Percentiles rank a stretch among this genome's conserved stretches.
phyloP scores from a whole-genome alignment of 139 green algal genomes.

The Micractinium sp. region DNA sequence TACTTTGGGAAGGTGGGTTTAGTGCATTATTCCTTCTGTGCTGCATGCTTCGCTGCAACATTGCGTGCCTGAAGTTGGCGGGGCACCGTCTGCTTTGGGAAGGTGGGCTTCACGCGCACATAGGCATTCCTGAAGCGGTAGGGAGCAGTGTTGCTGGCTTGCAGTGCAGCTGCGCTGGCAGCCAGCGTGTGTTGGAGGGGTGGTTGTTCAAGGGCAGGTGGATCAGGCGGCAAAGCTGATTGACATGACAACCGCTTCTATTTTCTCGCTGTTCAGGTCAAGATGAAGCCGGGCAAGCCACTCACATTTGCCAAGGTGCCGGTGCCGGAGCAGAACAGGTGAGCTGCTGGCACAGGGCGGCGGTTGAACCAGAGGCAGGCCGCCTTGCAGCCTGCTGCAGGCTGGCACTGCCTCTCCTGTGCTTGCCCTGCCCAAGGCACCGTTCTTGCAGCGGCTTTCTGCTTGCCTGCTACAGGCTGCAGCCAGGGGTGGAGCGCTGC shows the following conservation, averaged over 20 bases:
- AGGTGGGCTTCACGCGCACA: background rate
- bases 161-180: too few species aligned
- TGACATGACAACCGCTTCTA: too few species aligned
- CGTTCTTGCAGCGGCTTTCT: too few species aligned
- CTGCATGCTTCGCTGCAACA: slow-evolving; percentile 59
- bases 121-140: too few species aligned
- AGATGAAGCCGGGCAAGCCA: slow-evolving; percentile 98
- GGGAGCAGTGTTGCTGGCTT: too few species aligned
- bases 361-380: too few species aligned
- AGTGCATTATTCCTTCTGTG: too few species aligned
- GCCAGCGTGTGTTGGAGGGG: background rate
- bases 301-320: slow-evolving; percentile 94
- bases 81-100: slow-evolving; percentile 77
- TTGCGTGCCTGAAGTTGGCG: too few species aligned
- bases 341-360: background rate
- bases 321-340: slow-evolving; percentile 56
- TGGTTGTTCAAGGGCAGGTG: background rate
- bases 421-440: too few species aligned
- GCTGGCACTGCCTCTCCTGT: too few species aligned
- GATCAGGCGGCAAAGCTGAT: background rate
- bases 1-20: slow-evolving; percentile 88
- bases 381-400: too few species aligned
- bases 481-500: too few species aligned
- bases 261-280: slow-evolving; percentile 31
- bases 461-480: background rate